These are phyloP conservation scores for Phytophthora sp. DNA, from an alignment of 352 stramenopile species.

Conservation along the genomic window DNA sequence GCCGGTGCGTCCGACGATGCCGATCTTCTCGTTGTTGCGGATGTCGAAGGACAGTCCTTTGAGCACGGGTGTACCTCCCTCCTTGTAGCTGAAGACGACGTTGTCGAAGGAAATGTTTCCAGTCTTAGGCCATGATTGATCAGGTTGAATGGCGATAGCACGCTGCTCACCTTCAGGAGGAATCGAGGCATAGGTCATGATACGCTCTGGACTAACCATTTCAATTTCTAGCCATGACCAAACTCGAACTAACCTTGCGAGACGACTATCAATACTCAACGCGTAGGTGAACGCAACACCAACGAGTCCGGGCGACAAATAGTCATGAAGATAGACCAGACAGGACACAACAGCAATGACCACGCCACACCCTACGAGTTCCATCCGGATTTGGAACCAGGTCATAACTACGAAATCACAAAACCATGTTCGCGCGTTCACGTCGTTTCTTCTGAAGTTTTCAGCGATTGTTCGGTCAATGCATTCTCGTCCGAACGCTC, in stretches of 20 bases:
- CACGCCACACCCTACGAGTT: slow-evolving; percentile 47
- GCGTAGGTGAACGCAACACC: slow-evolving; percentile 90
- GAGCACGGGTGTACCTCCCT: slow-evolving; percentile 22
- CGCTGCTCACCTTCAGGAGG: slow-evolving; percentile 19
- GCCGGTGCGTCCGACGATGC: slow-evolving; percentile 89
- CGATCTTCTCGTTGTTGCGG: slow-evolving; percentile 63
- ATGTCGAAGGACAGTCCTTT: slow-evolving; percentile 66
- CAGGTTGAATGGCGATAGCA: slow-evolving; percentile 26
- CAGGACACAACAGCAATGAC: slow-evolving; percentile 40
- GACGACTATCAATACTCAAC: slow-evolving; percentile 82
- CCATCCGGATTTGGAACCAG: slow-evolving; percentile 57
- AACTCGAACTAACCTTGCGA: slow-evolving; percentile 49
- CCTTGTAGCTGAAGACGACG: slow-evolving; percentile 21
- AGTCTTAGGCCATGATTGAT: slow-evolving; percentile 62
- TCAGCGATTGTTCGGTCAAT: slow-evolving; percentile 21
- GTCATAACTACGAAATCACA: slow-evolving; percentile 29
- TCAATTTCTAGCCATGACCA: slow-evolving; percentile 44
- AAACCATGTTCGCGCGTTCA: slow-evolving; percentile 34
- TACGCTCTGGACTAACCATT: slow-evolving; percentile 55
- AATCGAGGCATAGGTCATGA: slow-evolving; percentile 52
- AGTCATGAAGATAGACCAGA: slow-evolving; percentile 38
- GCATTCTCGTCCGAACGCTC: slow-evolving; percentile 40
- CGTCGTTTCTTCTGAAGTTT: slow-evolving; percentile 34
- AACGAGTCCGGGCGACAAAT: slow-evolving; percentile 63
- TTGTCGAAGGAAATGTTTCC: slow-evolving; percentile 71